Evolutionary conservation across 2,329 filamentous ascomycete species (phyloP), one percentile per base, ranked within the genome.

Genomic region (Xylariaceae sp.): DNA sequence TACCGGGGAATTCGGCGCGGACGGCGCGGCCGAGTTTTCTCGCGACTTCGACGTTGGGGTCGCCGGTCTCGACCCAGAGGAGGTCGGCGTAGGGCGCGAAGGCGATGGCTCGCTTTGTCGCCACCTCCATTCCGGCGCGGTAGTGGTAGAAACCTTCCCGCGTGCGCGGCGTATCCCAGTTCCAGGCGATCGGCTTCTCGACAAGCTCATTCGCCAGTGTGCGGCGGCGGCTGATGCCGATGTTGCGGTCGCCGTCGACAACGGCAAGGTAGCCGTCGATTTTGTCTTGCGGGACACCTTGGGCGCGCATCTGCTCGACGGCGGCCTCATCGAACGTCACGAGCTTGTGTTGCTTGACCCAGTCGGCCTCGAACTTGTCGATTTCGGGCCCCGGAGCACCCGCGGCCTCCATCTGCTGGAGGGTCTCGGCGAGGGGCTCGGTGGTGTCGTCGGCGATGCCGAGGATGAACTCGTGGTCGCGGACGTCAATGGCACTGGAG

Each of bases 381-480:
- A 98, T 89, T 60, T 96, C 90, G 2, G 80, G 66, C 1, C 88
- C 86, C 0, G 80, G 71, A 0, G 88, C 88, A 27, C 93, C 93
- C 25, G 77, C 71, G 43, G 83, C 73, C 63, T 98, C 93, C 89
- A 97, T 95, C 20, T 78, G 79, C 63, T 96, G 92, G 25, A 98
- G 75, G 0, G 85, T 88, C 65, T 97, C 93, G 17, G 92, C 86
- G 4, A 97, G 75, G 2, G 91, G 87, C 55, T 89, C 85, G 7
- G 83, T 75, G n/a, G 83, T 75, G 10, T 75, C 66, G 56, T 93
- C 85, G 1, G 87, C 79, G 3, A 95, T 82, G 44, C 92, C 92
- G 20, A 95, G 83, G 60, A 98, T 95, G 70, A 92, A 97, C 67
- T 97, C 92, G 67, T 98, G 93, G 63, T 98, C 93, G 47, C 93